phyloP scores from a whole-genome alignment of 495 filamentous ascomycete genomes.

The Podospora pseudocomata region DNA sequence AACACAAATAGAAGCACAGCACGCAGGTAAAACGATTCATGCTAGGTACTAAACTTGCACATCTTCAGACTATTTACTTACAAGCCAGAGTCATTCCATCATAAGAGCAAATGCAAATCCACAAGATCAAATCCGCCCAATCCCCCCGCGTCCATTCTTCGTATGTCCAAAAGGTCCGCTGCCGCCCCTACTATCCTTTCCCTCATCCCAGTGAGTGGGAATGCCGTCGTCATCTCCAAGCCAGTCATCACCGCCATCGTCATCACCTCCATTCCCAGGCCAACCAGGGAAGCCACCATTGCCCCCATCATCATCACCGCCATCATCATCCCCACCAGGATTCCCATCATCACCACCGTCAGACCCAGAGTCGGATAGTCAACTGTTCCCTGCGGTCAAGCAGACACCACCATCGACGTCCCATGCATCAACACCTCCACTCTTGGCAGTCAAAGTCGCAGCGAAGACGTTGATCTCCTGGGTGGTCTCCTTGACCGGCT shows the following conservation, averaged over 20 bases:
- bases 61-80: background rate
- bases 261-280: background rate
- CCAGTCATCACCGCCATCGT: background rate
- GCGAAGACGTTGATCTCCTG: conserved; percentile 11
- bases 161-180: background rate
- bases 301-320: background rate
- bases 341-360: background rate
- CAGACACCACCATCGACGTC: background rate
- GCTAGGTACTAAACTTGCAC: background rate
- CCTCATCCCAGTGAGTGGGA: background rate
- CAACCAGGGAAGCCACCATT: background rate
- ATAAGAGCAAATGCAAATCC: background rate
- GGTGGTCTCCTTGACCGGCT: background rate
- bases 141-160: background rate
- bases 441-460: background rate
- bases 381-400: background rate
- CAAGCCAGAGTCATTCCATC: background rate
- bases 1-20: too few relatives aligned
- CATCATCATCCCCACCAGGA: background rate
- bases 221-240: background rate
- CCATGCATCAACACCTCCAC: background rate
- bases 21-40: too few relatives aligned
- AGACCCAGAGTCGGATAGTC: conserved; percentile 1
- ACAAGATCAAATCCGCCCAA: background rate
- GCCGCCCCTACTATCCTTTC: background rate